Percentiles rank a stretch among this genome's conserved stretches.
These are phyloP conservation scores for Begonia fuchsioides DNA, from an alignment of 306 rosid genomes.

Conservation along the genomic window DNA sequence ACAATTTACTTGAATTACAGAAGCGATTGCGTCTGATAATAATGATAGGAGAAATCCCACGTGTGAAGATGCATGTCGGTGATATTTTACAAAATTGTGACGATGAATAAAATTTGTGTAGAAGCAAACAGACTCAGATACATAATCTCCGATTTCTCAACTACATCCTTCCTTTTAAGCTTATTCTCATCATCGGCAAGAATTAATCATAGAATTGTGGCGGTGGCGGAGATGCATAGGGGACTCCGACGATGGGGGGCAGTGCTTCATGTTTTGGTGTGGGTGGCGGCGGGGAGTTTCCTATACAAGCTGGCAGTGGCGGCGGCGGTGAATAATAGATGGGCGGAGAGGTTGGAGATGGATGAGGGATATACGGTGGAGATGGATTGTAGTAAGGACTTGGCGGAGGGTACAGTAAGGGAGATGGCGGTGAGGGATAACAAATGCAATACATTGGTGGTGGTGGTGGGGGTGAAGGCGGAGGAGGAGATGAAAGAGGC, in stretches of 20 bases:
- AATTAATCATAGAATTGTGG: conserved; percentile 8
- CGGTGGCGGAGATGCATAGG: conserved; percentile 9
- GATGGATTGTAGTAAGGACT: neutral
- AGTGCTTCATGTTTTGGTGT: conserved; percentile 1
- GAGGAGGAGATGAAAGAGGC: neutral
- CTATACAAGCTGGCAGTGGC: conserved; percentile 1
- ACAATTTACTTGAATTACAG: too few relatives aligned
- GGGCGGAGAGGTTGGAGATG: conserved; percentile 10
- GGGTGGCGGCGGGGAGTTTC: conserved; percentile 8
- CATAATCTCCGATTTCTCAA: too few relatives aligned
- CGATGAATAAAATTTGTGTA: too few relatives aligned
- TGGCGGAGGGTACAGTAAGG: neutral
- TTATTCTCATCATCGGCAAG: neutral
- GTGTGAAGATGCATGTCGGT: too few relatives aligned
- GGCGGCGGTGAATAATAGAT: conserved; percentile 3
- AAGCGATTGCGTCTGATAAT: too few relatives aligned
- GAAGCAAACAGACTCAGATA: too few relatives aligned
- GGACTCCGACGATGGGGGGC: conserved; percentile 4
- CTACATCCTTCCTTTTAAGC: too few relatives aligned
- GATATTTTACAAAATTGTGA: neutral
- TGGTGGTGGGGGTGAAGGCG: neutral
- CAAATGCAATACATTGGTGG: conserved; percentile 6
- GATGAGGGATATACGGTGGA: conserved; percentile 4
- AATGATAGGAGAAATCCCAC: too few relatives aligned
- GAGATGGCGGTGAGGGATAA: conserved; percentile 3